Evolutionary conservation across 225 moss, liverwort and hornwort genomes (phyloP).

Genomic region (Polytrichum commune): DNA sequence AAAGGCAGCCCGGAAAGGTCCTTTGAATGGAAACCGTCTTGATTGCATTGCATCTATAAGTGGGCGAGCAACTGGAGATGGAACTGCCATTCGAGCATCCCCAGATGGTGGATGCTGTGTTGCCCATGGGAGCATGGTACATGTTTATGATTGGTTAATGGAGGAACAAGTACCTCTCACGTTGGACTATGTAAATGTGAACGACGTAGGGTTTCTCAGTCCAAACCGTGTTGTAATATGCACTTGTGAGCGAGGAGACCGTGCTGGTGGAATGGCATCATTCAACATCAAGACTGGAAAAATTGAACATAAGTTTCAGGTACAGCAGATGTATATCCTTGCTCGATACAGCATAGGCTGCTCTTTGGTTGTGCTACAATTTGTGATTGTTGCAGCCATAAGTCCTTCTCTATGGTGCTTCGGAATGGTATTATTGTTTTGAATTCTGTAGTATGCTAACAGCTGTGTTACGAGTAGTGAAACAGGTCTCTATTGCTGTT

Average conservation of each 20-base stretch:
- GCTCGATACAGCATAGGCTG: no score
- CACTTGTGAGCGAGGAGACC: constrained; percentile 59
- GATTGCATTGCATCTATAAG: constrained; percentile 56
- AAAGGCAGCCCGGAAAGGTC: constrained; percentile 52
- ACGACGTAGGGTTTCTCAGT: constrained; percentile 61
- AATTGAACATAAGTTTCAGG: constrained; percentile 66
- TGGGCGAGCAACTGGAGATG: constrained; percentile 64
- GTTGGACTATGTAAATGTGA: constrained; percentile 63
- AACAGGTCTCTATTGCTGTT: no score
- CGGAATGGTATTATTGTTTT: no score
- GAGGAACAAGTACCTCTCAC: constrained; percentile 65
- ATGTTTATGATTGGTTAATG: constrained; percentile 65
- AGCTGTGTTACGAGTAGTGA: no score
- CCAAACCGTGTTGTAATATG: constrained; percentile 62
- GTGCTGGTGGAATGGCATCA: constrained; percentile 61
- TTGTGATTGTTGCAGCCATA: no score
- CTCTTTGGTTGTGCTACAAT: no score
- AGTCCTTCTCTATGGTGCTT: no score
- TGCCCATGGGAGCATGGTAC: constrained; percentile 73
- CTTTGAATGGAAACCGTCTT: constrained; percentile 58
- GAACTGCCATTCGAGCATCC: constrained; percentile 56
- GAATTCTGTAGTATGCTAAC: no score
- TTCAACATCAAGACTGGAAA: constrained; percentile 59
- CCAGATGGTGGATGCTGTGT: constrained; percentile 71
- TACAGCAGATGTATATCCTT: neutral